These are phyloP conservation scores for Ascobolus immersus DNA, from an alignment of 495 filamentous ascomycete genomes.

Conservation along the genomic window DNA sequence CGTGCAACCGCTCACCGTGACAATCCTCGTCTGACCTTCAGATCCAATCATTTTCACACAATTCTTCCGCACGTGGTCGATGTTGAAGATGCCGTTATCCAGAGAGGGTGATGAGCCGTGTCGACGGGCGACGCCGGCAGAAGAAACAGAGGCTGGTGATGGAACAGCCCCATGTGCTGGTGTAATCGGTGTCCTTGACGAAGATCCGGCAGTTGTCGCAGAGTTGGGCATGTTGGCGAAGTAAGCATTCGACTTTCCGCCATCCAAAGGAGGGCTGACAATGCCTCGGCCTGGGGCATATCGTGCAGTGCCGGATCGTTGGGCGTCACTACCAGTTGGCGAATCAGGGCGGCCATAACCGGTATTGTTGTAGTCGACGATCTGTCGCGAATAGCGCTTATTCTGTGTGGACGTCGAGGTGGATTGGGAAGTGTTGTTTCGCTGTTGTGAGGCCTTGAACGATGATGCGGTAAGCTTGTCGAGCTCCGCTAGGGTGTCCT, in stretches of 20 bases:
- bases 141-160: slow-evolving; percentile 7
- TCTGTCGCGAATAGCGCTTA: slow-evolving; percentile 52
- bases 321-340: slow-evolving; percentile 12
- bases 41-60: slow-evolving; percentile 49
- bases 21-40: slow-evolving; percentile 67
- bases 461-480: slow-evolving; percentile 20
- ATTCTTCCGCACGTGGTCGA: slow-evolving; percentile 7
- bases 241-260: slow-evolving; percentile 6
- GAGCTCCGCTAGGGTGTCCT: slow-evolving; percentile 49
- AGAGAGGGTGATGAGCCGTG: background rate
- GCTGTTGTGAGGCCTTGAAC: too few species aligned
- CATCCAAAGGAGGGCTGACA: slow-evolving; percentile 12
- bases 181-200: slow-evolving; percentile 12
- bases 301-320: too few species aligned
- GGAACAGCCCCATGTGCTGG: too few species aligned
- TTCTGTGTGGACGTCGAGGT: slow-evolving; percentile 31
- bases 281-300: slow-evolving; percentile 7
- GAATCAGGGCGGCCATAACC: slow-evolving; percentile 12
- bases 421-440: too few species aligned
- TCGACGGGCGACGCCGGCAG: background rate
- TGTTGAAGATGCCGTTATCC: background rate
- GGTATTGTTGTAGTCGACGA: slow-evolving; percentile 12
- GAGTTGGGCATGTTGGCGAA: slow-evolving; percentile 9
- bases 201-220: background rate
- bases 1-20: slow-evolving; percentile 69